A percentile compares a stretch with the other conserved stretches of the same genome.
Evolutionary conservation across 768 basidiomycete species (phyloP).

Genomic region (Suillus fuscotomentosus): DNA sequence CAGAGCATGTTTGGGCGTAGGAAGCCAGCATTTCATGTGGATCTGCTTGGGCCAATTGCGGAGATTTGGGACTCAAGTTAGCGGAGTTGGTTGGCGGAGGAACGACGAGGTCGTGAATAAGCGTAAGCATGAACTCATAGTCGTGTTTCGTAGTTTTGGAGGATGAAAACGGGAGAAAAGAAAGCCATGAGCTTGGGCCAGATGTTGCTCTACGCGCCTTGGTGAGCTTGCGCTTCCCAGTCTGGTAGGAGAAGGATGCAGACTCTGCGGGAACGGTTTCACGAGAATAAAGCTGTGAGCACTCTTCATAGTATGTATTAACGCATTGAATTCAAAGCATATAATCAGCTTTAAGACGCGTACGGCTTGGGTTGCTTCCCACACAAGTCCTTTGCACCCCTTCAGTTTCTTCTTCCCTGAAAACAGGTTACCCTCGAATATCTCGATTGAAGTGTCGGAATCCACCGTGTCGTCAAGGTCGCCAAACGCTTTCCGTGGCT

Average conservation of each 20-base stretch:
- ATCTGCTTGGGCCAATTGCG: not conserved
- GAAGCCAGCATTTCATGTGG: slow-evolving; percentile 48
- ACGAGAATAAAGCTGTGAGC: not conserved
- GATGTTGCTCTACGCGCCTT: not conserved
- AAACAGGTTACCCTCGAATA: slow-evolving; percentile 21
- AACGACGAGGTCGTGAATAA: slow-evolving; percentile 51
- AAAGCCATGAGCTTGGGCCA: slow-evolving; percentile 25
- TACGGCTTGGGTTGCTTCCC: slow-evolving; percentile 8
- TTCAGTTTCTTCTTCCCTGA: slow-evolving; percentile 11
- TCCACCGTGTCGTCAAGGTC: slow-evolving; percentile 14
- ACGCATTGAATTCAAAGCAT: slow-evolving; percentile 7
- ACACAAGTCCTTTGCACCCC: slow-evolving; percentile 18
- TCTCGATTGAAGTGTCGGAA: slow-evolving; percentile 32
- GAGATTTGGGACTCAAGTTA: too few species aligned
- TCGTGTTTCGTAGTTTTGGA: slow-evolving; percentile 42
- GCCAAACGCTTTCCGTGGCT: not conserved
- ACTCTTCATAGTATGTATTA: not conserved
- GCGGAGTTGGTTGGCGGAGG: slow-evolving; percentile 13
- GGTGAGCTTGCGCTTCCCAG: not conserved
- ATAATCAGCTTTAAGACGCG: not conserved
- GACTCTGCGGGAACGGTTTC: not conserved
- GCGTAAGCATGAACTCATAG: slow-evolving; percentile 46
- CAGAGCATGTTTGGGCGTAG: slow-evolving; percentile 57
- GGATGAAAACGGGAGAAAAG: slow-evolving; percentile 23
- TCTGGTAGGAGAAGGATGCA: not conserved